Conservation (phyloP, 2,329 filamentous ascomycete genomes). For the Ophiosphaerella herpotricha region DNA sequence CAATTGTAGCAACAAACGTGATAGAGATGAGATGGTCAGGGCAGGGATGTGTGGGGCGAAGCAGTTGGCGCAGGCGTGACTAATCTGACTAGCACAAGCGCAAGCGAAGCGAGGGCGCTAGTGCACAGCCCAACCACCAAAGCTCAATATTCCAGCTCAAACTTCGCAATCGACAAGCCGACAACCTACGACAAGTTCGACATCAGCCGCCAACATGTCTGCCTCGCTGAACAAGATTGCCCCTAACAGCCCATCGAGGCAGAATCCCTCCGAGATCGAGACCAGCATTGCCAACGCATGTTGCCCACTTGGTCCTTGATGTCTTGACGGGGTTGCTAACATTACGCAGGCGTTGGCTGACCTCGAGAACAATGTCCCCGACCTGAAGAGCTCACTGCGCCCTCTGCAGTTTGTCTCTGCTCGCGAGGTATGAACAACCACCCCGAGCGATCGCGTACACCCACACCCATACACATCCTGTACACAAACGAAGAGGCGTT, state of each 20-base stretch:
- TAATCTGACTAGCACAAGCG: no score
- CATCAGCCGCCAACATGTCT: conserved; percentile 61
- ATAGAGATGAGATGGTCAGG: not conserved
- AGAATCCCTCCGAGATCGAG: conserved; percentile 97
- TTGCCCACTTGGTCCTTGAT: conserved; percentile 11
- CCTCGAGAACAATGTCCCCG: conserved; percentile 98
- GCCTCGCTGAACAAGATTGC: conserved; percentile 94
- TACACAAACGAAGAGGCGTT: conserved; percentile 56
- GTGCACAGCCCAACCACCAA: conserved; percentile 2
- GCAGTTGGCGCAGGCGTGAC: no score
- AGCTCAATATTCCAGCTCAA: conserved; percentile 6
- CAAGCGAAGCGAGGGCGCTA: no score
- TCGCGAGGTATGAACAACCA: conserved; percentile 84
- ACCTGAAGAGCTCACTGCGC: conserved; percentile 94
- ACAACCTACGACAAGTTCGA: conserved; percentile 33
- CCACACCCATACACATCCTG: conserved; percentile 23
- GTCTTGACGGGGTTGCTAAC: conserved; percentile 19
- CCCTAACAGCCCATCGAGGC: conserved; percentile 92
- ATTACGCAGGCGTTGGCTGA: conserved; percentile 75
- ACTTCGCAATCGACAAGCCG: conserved; percentile 24
- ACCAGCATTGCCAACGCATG: conserved; percentile 90
- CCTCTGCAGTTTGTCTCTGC: conserved; percentile 99
- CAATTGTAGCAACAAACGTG: not conserved
- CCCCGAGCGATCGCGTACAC: conserved; percentile 36
- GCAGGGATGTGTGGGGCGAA: not conserved